phyloP scores from a whole-genome alignment of 176 grass and related monocot species.

The Areca catechu region DNA sequence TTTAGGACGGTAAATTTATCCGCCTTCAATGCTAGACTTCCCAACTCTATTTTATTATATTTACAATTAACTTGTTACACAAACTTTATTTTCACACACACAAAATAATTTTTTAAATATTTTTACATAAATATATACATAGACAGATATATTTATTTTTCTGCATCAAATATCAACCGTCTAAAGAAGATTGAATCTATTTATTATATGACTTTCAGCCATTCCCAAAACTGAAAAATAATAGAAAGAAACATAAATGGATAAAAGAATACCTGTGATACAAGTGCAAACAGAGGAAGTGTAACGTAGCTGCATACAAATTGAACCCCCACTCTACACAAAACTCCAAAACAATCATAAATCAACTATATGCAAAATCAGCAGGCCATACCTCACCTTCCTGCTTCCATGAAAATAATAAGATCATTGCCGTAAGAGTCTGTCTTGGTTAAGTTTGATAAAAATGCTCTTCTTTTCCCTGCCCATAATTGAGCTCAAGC shows the following conservation, averaged over 20 bases:
- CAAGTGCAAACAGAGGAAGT: conserved; percentile 59
- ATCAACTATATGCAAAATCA: neutral
- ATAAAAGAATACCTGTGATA: conserved; percentile 35
- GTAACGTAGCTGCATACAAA: conserved; percentile 80
- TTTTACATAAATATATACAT: no score
- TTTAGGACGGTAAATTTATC: no score
- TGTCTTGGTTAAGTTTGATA: conserved; percentile 57
- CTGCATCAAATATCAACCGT: no score
- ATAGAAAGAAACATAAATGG: neutral
- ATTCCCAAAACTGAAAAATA: neutral
- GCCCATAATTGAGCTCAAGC: neutral
- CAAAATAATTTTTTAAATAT: no score
- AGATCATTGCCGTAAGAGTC: conserved; percentile 46
- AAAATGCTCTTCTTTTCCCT: neutral
- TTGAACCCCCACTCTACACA: conserved; percentile 52
- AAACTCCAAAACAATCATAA: neutral
- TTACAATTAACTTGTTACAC: no score
- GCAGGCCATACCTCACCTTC: conserved; percentile 8
- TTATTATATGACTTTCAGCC: neutral
- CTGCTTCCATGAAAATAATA: conserved; percentile 70
- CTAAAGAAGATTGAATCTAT: neutral
- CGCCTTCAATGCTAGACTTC: no score
- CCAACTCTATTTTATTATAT: no score
- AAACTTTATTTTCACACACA: no score
- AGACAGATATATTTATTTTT: no score